Evolutionary conservation across 164 flowering plant species (phyloP).

Genomic region (Stephania yunnanensis): DNA sequence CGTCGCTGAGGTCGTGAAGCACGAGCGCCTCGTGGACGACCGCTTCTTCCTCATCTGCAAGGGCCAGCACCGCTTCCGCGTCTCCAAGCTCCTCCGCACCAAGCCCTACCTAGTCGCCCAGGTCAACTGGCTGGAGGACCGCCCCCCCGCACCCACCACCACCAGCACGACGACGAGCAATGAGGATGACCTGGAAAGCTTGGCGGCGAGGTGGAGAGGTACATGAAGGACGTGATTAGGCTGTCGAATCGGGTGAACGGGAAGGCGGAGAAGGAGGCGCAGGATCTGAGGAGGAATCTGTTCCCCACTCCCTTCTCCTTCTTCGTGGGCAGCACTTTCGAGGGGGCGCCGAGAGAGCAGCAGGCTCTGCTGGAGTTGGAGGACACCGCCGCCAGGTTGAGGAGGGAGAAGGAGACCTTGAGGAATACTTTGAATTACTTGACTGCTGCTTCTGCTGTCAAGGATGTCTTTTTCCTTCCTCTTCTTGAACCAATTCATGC

Average conservation of each 20-base stretch:
- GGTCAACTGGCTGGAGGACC: constrained; percentile 86
- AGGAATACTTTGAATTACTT: constrained; percentile 87
- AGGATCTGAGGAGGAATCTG: constrained; percentile 71
- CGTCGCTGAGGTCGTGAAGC: constrained; percentile 93
- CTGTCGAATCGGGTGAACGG: constrained; percentile 81
- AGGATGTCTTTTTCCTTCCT: constrained; percentile 56
- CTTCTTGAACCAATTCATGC: too few relatives aligned
- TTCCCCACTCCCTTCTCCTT: constrained; percentile 95
- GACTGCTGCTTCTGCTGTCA: constrained; percentile 92
- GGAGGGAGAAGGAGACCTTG: constrained; percentile 91
- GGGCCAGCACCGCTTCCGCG: constrained; percentile 90
- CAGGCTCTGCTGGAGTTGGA: constrained; percentile 92
- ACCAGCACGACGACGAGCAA: constrained; percentile 21
- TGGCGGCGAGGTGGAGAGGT: constrained; percentile 65
- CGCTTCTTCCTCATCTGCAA: constrained; percentile 93
- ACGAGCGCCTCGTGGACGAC: constrained; percentile 90
- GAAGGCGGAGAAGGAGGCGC: constrained; percentile 77
- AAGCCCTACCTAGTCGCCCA: constrained; percentile 85
- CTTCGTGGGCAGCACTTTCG: constrained; percentile 94
- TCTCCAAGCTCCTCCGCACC: constrained; percentile 51
- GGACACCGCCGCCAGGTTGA: constrained; percentile 76
- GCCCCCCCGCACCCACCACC: constrained; percentile 36
- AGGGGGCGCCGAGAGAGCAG: constrained; percentile 96
- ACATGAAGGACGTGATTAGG: constrained; percentile 92
- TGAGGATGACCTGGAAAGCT: constrained; percentile 52